Evolutionary conservation across 345 rosid species (phyloP).

Genomic region (Aquilaria malaccensis): DNA sequence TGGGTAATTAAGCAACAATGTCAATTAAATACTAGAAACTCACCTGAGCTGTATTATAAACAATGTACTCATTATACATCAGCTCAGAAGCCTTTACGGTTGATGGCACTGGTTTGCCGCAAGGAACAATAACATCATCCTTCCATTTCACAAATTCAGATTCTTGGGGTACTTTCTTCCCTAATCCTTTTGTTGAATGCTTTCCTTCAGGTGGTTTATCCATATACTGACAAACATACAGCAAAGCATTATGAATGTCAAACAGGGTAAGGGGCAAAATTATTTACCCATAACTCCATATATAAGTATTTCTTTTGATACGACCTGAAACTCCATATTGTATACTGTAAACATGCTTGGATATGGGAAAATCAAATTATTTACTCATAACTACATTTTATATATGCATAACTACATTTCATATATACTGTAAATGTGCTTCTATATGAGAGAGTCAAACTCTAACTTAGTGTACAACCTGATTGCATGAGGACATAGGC

Average conservation of each 20-base stretch:
- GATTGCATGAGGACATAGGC: too few relatives aligned
- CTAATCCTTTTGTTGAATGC: conserved; percentile 93
- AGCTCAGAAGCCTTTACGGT: conserved; percentile 72
- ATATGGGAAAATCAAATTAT: too few relatives aligned
- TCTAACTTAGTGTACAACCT: too few relatives aligned
- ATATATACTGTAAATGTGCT: too few relatives aligned
- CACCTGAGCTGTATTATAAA: conserved; percentile 80
- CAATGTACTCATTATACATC: conserved; percentile 92
- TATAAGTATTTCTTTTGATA: neutral
- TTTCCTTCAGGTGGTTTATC: conserved; percentile 88
- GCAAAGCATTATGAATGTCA: conserved; percentile 3
- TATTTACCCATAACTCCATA: neutral
- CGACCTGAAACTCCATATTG: too few relatives aligned
- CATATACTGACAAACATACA: conserved; percentile 39
- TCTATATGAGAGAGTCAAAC: too few relatives aligned
- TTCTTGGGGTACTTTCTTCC: conserved; percentile 73
- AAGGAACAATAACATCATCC: conserved; percentile 76
- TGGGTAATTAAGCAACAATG: too few relatives aligned
- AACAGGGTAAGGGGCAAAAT: conserved; percentile 2
- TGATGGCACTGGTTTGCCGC: conserved; percentile 86
- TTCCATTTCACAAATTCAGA: conserved; percentile 78
- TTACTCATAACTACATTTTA: too few relatives aligned
- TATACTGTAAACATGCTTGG: too few relatives aligned
- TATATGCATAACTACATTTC: too few relatives aligned
- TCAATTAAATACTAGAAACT: conserved; percentile 15